Evolutionary conservation across 371 early-diverging fungal genomes (phyloP), one percentile per base, ranked within the genome.

Genomic region (Apophysomyces ossiformis): DNA sequence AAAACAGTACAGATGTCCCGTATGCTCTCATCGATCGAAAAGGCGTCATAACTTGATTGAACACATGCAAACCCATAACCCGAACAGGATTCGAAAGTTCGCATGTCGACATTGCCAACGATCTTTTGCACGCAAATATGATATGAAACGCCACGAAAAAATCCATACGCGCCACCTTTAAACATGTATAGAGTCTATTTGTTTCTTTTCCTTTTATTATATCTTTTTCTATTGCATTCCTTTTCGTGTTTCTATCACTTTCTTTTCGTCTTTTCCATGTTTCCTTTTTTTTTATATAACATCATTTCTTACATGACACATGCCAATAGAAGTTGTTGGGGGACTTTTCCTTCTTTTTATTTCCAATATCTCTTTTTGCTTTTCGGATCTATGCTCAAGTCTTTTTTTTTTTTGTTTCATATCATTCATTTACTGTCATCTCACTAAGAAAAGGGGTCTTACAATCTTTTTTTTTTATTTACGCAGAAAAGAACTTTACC

Each of bases 101-200:
- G 36, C 57, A 32, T 75, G 75, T 26, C 18, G 62, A 36, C 54
- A 66, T 26, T 75, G 75, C 57, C 54, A 54, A 37, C 65, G 75
- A 15, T 63, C 71, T 41, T 75, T 75, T 46, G 75, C 75, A 39
- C 58, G 75, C 43, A 75, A 75, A 69, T 75, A 75, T 57, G 75
- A 75, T 41, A 71, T 71, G 72, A 75, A 75, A 60, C 69, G 75
- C 5, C 75, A 75, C 66, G 75, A 75, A 71, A 75, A 75, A 58
- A 75, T 75, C 37, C 75, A 75, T 21, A 50, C 16, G 1, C 54
- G 54, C 21, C 54, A 50, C 9, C 1, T 50, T 50, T 50, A 50
- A 50, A 50, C 8, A 9, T 18, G 4, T 47, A 47, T 21, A 18
- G 5, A 21, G 21, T n/a, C 8, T 9, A 8, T 8, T 26, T 21